Evolutionary conservation across 768 basidiomycete species (phyloP).

Genomic region (Roridomyces roridus): DNA sequence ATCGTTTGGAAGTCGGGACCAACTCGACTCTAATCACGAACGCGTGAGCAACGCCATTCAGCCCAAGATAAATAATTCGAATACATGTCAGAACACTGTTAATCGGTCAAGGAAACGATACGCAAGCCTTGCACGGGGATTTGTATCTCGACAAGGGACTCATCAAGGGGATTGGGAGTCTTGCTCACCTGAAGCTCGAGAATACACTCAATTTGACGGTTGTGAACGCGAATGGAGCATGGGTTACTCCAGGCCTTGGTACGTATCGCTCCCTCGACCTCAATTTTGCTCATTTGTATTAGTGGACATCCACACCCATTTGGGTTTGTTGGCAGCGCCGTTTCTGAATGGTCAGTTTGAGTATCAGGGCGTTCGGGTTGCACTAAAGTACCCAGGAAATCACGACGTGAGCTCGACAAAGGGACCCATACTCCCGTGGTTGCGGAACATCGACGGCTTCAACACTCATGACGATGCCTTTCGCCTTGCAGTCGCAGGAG

Average conservation of each 20-base stretch:
- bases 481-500: conserved; percentile 79
- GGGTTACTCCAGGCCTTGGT: conserved; percentile 76
- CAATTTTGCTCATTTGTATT: conserved; percentile 20
- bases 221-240: conserved; percentile 67
- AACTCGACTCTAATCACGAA: conserved; percentile 73
- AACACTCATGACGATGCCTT: conserved; percentile 86
- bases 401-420: conserved; percentile 69
- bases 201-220: conserved; percentile 52
- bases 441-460: conserved; percentile 83
- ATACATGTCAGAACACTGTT: conserved; percentile 49
- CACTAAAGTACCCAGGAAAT: conserved; percentile 41
- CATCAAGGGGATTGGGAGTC: conserved; percentile 62
- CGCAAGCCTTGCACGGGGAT: conserved; percentile 64
- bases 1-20: conserved; percentile 72
- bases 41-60: conserved; percentile 44
- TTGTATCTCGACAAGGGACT: conserved; percentile 73
- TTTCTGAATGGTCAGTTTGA: conserved; percentile 44
- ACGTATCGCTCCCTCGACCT: conserved; percentile 13
- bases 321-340: conserved; percentile 77
- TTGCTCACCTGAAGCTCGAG: conserved; percentile 45
- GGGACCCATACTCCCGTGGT: conserved; percentile 76
- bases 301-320: conserved; percentile 83
- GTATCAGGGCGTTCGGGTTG: not conserved
- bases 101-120: conserved; percentile 62
- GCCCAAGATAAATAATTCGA: no score